Percentiles rank a stretch among this genome's conserved stretches.
phyloP scores from a whole-genome alignment of 306 rosid species.

The Lagenaria siceraria region DNA sequence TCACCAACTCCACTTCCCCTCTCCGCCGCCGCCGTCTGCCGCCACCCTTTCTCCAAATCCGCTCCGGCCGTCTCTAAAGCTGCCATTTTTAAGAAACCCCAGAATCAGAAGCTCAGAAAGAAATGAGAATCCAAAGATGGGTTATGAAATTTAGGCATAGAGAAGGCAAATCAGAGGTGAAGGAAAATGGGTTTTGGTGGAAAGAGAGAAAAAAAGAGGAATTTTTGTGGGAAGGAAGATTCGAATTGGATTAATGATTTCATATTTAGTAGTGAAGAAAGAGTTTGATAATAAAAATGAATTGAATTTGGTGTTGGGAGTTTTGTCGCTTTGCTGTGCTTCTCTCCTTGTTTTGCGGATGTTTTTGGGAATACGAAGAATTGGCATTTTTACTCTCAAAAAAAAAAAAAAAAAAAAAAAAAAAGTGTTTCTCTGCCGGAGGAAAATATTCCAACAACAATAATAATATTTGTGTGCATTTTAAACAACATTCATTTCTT shows the following conservation, averaged over 20 bases:
- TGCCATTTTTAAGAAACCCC: neutral
- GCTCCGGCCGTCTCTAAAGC: neutral
- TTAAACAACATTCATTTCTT: too few relatives aligned
- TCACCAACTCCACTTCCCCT: neutral
- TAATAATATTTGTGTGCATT: too few relatives aligned
- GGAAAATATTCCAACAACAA: neutral
- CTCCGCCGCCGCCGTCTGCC: neutral
- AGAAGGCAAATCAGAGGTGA: too few relatives aligned
- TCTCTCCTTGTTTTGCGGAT: constrained; percentile 7
- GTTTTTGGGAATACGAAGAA: neutral
- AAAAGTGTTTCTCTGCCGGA: neutral
- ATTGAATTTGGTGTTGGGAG: neutral
- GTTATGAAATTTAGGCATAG: neutral
- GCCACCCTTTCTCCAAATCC: neutral
- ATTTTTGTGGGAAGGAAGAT: too few relatives aligned
- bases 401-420: neutral
- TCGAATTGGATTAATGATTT: too few relatives aligned
- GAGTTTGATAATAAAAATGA: neutral
- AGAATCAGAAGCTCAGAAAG: neutral
- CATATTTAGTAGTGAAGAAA: too few relatives aligned
- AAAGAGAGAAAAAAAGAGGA: too few relatives aligned
- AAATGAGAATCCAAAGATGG: neutral
- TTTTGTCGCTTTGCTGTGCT: neutral
- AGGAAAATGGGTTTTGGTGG: too few relatives aligned
- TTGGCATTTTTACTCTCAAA: neutral